Evolutionary conservation across 2,329 filamentous ascomycete genomes (phyloP).

Genomic region (Alternaria infectoria): DNA sequence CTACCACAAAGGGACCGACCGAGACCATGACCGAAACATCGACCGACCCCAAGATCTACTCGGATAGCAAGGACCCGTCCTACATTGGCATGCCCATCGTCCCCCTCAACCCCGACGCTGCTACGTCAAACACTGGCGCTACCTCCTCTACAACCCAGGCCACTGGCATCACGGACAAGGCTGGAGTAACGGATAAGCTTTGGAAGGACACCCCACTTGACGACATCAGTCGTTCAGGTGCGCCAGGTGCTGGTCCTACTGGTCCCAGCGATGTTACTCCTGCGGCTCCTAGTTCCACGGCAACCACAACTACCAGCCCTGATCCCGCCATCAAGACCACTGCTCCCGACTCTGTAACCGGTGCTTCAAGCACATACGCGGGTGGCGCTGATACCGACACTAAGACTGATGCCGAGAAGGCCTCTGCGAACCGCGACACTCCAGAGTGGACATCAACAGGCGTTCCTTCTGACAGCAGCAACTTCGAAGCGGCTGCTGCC

Average conservation of each 20-base stretch:
- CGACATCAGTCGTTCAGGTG: constrained; percentile 27
- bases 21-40: constrained; percentile 3
- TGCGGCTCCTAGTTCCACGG: constrained; percentile 6
- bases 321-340: constrained; percentile 18
- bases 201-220: constrained; percentile 40
- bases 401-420: constrained; percentile 29
- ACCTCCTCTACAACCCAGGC: constrained; percentile 32
- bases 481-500: constrained; percentile 71
- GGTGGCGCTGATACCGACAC: constrained; percentile 17
- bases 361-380: constrained; percentile 15
- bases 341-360: constrained; percentile 18
- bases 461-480: constrained; percentile 58
- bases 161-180: constrained; percentile 37
- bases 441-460: constrained; percentile 58
- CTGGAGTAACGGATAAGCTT: constrained; percentile 33
- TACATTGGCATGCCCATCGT: constrained; percentile 23
- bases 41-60: constrained; percentile 16
- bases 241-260: constrained; percentile 25
- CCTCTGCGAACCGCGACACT: constrained; percentile 45
- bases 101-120: constrained; percentile 25
- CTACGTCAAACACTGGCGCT: constrained; percentile 24
- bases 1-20: constrained; percentile 10
- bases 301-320: constrained; percentile 9
- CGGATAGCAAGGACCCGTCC: constrained; percentile 20
- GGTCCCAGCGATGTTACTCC: constrained; percentile 19